A percentile compares a stretch with the other conserved stretches of the same genome.
phyloP scores from a whole-genome alignment of 805 yeast genomes.

The Teunomyces funiuensis region DNA sequence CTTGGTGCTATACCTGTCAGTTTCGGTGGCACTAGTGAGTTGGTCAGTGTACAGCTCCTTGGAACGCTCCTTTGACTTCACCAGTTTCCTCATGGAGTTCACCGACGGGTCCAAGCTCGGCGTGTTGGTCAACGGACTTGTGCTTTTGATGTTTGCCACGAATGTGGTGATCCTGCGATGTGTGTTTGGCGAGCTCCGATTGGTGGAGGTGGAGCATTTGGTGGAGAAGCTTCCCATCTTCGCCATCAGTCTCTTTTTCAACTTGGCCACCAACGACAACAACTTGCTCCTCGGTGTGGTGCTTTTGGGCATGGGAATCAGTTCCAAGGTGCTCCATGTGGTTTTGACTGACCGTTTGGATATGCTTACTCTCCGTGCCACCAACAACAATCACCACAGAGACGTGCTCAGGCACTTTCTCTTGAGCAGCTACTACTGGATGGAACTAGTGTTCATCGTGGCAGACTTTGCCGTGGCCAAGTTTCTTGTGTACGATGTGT shows the following conservation, averaged over 20 bases:
- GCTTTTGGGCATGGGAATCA: slow-evolving; percentile 28
- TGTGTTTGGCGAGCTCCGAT: slow-evolving; percentile 72
- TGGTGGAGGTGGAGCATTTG: slow-evolving; percentile 71
- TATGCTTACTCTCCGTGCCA: slow-evolving; percentile 27
- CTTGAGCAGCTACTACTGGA: slow-evolving; percentile 42
- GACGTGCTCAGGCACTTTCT: slow-evolving; percentile 32
- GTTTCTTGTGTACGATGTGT: slow-evolving; percentile 56
- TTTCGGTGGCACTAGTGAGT: slow-evolving; percentile 19
- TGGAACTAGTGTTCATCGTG: slow-evolving; percentile 44
- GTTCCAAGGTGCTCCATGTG: slow-evolving; percentile 73
- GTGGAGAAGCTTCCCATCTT: slow-evolving; percentile 36
- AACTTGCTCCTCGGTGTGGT: slow-evolving; percentile 53
- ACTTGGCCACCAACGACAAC: slow-evolving; percentile 64
- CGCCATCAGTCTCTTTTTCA: slow-evolving; percentile 52
- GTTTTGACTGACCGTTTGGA: slow-evolving; percentile 58
- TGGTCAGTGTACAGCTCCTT: slow-evolving; percentile 24
- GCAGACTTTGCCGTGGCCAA: slow-evolving; percentile 55
- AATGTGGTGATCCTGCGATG: slow-evolving; percentile 48
- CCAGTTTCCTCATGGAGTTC: slow-evolving; percentile 25
- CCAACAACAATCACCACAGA: slow-evolving; percentile 16
- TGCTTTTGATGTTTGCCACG: slow-evolving; percentile 17
- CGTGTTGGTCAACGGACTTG: slow-evolving; percentile 26
- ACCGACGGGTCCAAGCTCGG: slow-evolving; percentile 32
- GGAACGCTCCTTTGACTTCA: slow-evolving; percentile 19
- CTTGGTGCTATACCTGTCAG: slow-evolving; percentile 15